Evolutionary conservation across 2,329 filamentous ascomycete species (phyloP).

Genomic region (Fragosphaeria purpurea): DNA sequence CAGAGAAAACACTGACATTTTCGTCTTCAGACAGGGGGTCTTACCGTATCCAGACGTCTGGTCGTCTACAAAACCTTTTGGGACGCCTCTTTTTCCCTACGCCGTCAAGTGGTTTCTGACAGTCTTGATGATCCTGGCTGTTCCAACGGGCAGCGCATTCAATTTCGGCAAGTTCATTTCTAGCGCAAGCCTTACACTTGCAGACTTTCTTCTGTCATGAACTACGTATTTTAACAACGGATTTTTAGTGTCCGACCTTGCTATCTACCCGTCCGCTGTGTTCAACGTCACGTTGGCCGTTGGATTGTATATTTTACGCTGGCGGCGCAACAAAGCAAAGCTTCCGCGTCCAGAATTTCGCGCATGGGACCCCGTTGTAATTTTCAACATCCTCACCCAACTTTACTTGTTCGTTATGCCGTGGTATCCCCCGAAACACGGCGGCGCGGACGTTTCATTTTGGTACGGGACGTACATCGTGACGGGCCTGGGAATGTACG

Average conservation of each 20-base stretch:
- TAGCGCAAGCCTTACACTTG: too few species aligned
- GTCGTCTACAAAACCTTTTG: slow-evolving; percentile 52
- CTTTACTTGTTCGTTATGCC: slow-evolving; percentile 58
- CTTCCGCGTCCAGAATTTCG: slow-evolving; percentile 41
- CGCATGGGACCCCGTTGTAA: slow-evolving; percentile 47
- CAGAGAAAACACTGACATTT: too few species aligned
- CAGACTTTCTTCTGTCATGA: too few species aligned
- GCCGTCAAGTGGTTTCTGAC: slow-evolving; percentile 46
- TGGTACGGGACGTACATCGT: slow-evolving; percentile 64
- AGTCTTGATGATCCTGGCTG: slow-evolving; percentile 48
- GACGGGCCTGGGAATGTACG: slow-evolving; percentile 54
- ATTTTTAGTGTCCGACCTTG: slow-evolving; percentile 41
- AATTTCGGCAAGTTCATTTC: slow-evolving; percentile 37
- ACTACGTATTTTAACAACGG: too few species aligned
- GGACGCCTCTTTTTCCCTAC: slow-evolving; percentile 51
- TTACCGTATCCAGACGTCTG: slow-evolving; percentile 49
- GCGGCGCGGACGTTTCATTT: slow-evolving; percentile 59
- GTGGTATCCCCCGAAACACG: slow-evolving; percentile 57
- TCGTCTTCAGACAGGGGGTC: slow-evolving; percentile 40
- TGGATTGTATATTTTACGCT: slow-evolving; percentile 49
- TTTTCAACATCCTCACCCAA: slow-evolving; percentile 51
- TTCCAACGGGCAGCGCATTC: slow-evolving; percentile 54
- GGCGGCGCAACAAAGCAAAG: slow-evolving; percentile 39
- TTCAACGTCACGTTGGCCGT: slow-evolving; percentile 48
- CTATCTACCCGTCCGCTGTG: slow-evolving; percentile 46